Percentiles rank a stretch among this genome's conserved stretches.
Conservation (phyloP, 2,329 filamentous ascomycete genomes). For the Hymenoscyphus albidus region DNA sequence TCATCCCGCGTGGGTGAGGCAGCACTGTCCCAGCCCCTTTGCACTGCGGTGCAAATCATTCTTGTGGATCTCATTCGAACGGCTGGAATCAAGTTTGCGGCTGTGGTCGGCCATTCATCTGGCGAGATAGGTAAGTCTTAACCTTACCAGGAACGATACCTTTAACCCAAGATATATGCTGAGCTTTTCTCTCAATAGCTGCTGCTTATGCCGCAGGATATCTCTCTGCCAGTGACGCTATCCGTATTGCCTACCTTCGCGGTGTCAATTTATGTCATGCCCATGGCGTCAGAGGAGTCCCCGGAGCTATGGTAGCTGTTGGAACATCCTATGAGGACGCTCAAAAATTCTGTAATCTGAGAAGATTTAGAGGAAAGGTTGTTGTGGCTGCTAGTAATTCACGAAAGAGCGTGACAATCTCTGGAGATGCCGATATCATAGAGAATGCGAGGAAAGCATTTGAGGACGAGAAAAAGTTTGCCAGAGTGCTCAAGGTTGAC, state of each 20-base stretch:
- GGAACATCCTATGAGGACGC: conserved; percentile 10
- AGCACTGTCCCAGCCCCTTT: conserved; percentile 37
- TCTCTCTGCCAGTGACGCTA: conserved; percentile 21
- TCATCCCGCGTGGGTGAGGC: conserved; percentile 38
- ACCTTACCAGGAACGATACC: too few species aligned
- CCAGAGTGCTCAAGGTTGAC: conserved; percentile 21
- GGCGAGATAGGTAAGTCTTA: conserved; percentile 41
- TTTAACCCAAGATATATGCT: too few species aligned
- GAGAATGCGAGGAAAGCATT: conserved; percentile 6
- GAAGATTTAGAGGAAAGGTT: conserved; percentile 20
- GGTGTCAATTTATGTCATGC: conserved; percentile 26
- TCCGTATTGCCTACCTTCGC: conserved; percentile 36
- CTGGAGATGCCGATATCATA: conserved; percentile 20
- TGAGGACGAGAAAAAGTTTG: conserved; percentile 15
- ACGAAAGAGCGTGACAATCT: conserved; percentile 24
- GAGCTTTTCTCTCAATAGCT: conserved; percentile 32
- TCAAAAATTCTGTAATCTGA: not conserved
- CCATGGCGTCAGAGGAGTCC: not conserved
- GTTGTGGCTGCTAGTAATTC: conserved; percentile 26
- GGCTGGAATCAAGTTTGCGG: conserved; percentile 39
- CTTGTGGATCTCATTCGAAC: conserved; percentile 42
- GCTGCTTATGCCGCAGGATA: conserved; percentile 42
- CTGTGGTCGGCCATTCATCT: conserved; percentile 43
- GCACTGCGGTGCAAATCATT: conserved; percentile 45
- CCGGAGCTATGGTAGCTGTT: conserved; percentile 23